phyloP scores from a whole-genome alignment of 2,329 filamentous ascomycete genomes.

The Pseudogymnoascus destructans region DNA sequence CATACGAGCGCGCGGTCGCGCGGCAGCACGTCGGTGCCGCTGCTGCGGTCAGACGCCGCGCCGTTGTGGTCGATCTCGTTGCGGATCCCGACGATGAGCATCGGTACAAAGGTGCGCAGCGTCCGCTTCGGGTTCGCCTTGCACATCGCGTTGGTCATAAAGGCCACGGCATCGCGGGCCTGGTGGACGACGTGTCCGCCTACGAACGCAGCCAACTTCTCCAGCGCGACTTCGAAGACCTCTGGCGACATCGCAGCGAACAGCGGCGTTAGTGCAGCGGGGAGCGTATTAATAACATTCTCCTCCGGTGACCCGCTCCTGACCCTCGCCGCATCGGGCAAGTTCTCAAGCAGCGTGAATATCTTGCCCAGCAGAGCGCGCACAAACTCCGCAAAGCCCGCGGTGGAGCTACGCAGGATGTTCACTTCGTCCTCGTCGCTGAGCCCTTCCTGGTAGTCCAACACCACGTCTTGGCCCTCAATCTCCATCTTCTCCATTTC shows the following conservation, averaged over 20 bases:
- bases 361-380: constrained; percentile 84
- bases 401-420: constrained; percentile 86
- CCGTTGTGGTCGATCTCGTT: constrained; percentile 96
- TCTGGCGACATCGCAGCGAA: constrained; percentile 86
- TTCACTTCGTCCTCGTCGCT: constrained; percentile 75
- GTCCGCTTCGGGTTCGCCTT: constrained; percentile 93
- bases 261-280: constrained; percentile 78
- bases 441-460: constrained; percentile 74
- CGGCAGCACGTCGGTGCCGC: constrained; percentile 83
- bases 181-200: constrained; percentile 93
- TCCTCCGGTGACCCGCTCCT: constrained; percentile 89
- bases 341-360: constrained; percentile 87
- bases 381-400: constrained; percentile 85
- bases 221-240: constrained; percentile 79
- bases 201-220: constrained; percentile 86
- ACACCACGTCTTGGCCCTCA: constrained; percentile 69
- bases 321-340: constrained; percentile 79
- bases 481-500: constrained; percentile 90
- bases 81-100: constrained; percentile 80
- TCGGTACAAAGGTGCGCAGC: constrained; percentile 77
- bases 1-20: constrained; percentile 87
- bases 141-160: constrained; percentile 91
- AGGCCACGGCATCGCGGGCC: constrained; percentile 93
- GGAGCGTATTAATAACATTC: constrained; percentile 89
- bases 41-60: constrained; percentile 86